phyloP scores from a whole-genome alignment of 345 rosid species.

The Pugionium dolabratum region DNA sequence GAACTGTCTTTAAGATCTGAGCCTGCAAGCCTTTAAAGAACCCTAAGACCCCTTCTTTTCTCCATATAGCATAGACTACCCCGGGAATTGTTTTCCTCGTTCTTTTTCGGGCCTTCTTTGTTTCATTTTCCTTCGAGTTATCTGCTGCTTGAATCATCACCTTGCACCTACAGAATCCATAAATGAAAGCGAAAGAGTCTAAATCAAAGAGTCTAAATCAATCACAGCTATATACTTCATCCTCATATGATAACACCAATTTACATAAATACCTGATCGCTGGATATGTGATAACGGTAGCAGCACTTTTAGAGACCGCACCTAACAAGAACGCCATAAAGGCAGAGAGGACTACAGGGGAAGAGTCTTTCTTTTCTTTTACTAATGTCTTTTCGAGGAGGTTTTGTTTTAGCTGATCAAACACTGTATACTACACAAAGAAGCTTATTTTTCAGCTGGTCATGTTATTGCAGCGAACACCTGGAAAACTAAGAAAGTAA shows the following conservation, averaged over 20 bases:
- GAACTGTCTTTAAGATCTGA: slow-evolving; percentile 90
- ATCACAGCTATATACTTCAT: not conserved
- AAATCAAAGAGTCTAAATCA: not conserved
- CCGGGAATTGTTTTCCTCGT: slow-evolving; percentile 52
- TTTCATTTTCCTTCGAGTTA: slow-evolving; percentile 50
- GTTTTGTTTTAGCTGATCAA: slow-evolving; percentile 89
- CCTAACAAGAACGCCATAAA: slow-evolving; percentile 82
- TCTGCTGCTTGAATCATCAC: slow-evolving; percentile 84
- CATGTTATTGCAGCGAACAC: not conserved
- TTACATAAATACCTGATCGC: slow-evolving; percentile 67
- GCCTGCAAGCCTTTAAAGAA: slow-evolving; percentile 88
- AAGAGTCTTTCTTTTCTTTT: slow-evolving; percentile 42
- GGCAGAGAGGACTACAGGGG: slow-evolving; percentile 72
- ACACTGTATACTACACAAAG: slow-evolving; percentile 70
- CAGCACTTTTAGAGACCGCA: slow-evolving; percentile 82
- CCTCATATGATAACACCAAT: not conserved
- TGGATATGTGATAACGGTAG: slow-evolving; percentile 83
- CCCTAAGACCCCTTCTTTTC: slow-evolving; percentile 72
- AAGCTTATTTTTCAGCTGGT: slow-evolving; percentile 32
- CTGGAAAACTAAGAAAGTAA: not conserved
- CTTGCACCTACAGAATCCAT: slow-evolving; percentile 66
- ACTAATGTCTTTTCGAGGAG: slow-evolving; percentile 46
- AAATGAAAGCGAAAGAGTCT: not conserved
- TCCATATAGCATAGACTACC: slow-evolving; percentile 66
- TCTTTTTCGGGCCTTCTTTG: slow-evolving; percentile 39